A percentile compares a stretch with the other conserved stretches of the same genome.
These are phyloP conservation scores for Ophiostoma australiae DNA, from an alignment of 2,329 filamentous ascomycete genomes.

Conservation along the genomic window DNA sequence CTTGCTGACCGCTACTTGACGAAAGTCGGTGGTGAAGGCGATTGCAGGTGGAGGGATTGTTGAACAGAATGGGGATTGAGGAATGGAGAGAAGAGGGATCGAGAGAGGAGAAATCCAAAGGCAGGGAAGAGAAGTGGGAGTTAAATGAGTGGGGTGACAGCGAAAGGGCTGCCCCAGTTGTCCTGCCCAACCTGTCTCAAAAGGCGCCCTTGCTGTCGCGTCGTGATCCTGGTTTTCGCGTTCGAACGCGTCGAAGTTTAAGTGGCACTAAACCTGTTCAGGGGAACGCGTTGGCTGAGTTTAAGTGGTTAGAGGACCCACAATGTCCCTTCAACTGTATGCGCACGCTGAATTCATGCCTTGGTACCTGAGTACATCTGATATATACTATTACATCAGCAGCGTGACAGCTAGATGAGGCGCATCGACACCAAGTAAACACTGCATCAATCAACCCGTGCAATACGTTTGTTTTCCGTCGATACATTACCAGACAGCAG, in stretches of 20 bases:
- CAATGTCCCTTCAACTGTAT: background rate
- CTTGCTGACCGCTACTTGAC: constrained; percentile 1
- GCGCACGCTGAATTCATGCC: background rate
- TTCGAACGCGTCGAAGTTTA: constrained; percentile 35
- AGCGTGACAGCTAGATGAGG: background rate
- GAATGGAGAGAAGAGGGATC: constrained; percentile 13
- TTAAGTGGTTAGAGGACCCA: constrained; percentile 18
- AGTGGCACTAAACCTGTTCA: constrained; percentile 39
- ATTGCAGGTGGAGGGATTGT: background rate
- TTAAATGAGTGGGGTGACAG: constrained; percentile 20
- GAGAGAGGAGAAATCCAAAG: background rate
- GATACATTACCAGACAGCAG: background rate
- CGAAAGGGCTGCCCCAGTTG: constrained; percentile 12
- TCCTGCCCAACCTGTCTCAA: constrained; percentile 4
- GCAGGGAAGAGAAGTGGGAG: constrained; percentile 14
- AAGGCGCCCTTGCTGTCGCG: constrained; percentile 12
- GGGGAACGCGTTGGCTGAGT: background rate
- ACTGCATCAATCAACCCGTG: background rate
- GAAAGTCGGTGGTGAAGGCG: background rate
- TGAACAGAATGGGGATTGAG: background rate
- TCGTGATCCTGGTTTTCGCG: constrained; percentile 24
- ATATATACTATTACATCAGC: constrained; percentile 10
- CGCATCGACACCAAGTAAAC: constrained; percentile 5
- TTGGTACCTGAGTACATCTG: background rate
- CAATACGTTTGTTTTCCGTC: background rate